Conservation (phyloP, 805 yeast genomes). For the Kodamaea nitidulidarum region DNA sequence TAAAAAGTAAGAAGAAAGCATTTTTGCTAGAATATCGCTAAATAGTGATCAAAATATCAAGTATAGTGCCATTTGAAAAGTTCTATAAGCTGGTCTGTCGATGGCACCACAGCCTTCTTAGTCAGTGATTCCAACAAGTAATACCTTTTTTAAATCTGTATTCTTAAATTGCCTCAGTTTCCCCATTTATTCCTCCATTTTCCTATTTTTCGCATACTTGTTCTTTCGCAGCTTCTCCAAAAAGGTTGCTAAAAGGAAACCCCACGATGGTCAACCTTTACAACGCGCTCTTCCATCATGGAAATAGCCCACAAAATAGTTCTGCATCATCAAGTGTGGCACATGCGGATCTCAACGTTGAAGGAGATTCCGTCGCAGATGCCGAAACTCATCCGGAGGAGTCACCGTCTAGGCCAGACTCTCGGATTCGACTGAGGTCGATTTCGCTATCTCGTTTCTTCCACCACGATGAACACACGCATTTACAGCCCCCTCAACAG, state of each 20-base stretch:
- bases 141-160: no score
- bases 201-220: not conserved
- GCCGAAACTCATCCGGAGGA: slow-evolving; percentile 7
- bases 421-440: slow-evolving; percentile 17
- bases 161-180: not conserved
- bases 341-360: not conserved
- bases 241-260: slow-evolving; percentile 4
- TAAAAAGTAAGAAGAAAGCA: no score
- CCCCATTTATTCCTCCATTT: not conserved
- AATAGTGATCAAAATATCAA: no score
- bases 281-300: slow-evolving; percentile 9
- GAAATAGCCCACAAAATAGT: slow-evolving; percentile 1
- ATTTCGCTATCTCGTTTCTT: slow-evolving; percentile 26
- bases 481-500: not conserved
- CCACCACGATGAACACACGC: slow-evolving; percentile 19
- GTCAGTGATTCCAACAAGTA: no score
- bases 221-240: not conserved
- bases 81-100: no score
- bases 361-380: not conserved
- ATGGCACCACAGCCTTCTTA: no score
- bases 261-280: slow-evolving; percentile 9
- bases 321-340: slow-evolving; percentile 1
- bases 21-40: no score
- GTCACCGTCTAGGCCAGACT: slow-evolving; percentile 7
- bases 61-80: no score